A percentile compares a stretch with the other conserved stretches of the same genome.
Conservation (phyloP, 345 rosid species). For the Acer negundo region DNA sequence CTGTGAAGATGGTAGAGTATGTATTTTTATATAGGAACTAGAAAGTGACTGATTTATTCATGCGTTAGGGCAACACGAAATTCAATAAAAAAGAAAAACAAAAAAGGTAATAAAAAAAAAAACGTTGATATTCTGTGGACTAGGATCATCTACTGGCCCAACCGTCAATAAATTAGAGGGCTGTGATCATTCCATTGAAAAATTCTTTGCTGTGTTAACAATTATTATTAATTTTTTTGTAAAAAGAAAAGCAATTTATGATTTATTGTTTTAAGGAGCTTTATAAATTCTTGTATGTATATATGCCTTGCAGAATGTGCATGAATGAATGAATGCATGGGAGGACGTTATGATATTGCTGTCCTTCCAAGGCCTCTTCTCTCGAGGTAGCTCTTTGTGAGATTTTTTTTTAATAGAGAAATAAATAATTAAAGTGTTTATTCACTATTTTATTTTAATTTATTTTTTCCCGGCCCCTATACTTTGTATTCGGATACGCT, state of each 20-base stretch:
- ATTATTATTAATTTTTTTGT: background rate
- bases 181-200: background rate
- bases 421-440: background rate
- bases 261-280: background rate
- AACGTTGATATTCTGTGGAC: slow-evolving; percentile 17
- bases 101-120: background rate
- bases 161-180: slow-evolving; percentile 1
- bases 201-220: background rate
- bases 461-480: background rate
- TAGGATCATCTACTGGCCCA: slow-evolving; percentile 26
- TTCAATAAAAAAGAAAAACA: slow-evolving; percentile 1
- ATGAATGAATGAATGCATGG: background rate
- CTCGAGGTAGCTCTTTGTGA: background rate
- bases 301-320: background rate
- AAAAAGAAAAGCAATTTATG: background rate
- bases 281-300: background rate
- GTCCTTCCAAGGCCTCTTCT: background rate
- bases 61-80: slow-evolving; percentile 16
- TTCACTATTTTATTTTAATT: background rate
- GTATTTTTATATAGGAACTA: slow-evolving; percentile 7
- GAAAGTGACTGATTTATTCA: slow-evolving; percentile 21
- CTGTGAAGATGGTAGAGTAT: background rate
- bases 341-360: background rate
- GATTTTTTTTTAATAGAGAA: slow-evolving; percentile 2
- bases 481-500: background rate